Percentiles rank a stretch among this genome's conserved stretches.
These are phyloP conservation scores for Adansonia digitata DNA, from an alignment of 345 rosid species.

Conservation along the genomic window DNA sequence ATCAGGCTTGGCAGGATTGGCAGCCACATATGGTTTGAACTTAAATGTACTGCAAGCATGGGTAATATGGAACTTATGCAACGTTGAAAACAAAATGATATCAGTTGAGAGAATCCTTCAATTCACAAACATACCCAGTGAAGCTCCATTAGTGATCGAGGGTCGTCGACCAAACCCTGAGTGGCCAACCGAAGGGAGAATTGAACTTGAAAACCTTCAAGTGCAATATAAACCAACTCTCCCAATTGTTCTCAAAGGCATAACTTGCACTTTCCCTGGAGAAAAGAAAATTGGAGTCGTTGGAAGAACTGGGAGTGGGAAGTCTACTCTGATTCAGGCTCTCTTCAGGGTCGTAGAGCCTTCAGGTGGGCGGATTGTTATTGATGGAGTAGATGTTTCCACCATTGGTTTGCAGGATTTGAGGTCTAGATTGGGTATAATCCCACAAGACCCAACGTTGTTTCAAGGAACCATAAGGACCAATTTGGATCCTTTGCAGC, in stretches of 20 bases:
- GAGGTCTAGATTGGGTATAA: slow-evolving; percentile 72
- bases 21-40: slow-evolving; percentile 58
- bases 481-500: slow-evolving; percentile 72
- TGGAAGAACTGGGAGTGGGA: slow-evolving; percentile 93
- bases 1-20: slow-evolving; percentile 65
- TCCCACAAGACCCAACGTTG: slow-evolving; percentile 83
- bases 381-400: slow-evolving; percentile 72
- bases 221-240: slow-evolving; percentile 49
- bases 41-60: slow-evolving; percentile 72
- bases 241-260: slow-evolving; percentile 59
- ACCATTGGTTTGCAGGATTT: slow-evolving; percentile 71
- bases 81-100: slow-evolving; percentile 77
- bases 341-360: slow-evolving; percentile 80
- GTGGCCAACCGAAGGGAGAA: slow-evolving; percentile 54
- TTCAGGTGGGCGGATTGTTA: slow-evolving; percentile 61
- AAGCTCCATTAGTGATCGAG: slow-evolving; percentile 49
- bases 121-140: slow-evolving; percentile 47
- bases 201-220: slow-evolving; percentile 45
- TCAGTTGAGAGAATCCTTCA: slow-evolving; percentile 71
- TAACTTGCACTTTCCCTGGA: slow-evolving; percentile 61
- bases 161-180: slow-evolving; percentile 32
- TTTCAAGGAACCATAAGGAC: slow-evolving; percentile 81
- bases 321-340: slow-evolving; percentile 82
- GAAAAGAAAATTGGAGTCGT: slow-evolving; percentile 74
- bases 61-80: slow-evolving; percentile 75